These are phyloP conservation scores for Pseudocercospora fuligena DNA, from an alignment of 2,329 filamentous ascomycete species.

Conservation along the genomic window DNA sequence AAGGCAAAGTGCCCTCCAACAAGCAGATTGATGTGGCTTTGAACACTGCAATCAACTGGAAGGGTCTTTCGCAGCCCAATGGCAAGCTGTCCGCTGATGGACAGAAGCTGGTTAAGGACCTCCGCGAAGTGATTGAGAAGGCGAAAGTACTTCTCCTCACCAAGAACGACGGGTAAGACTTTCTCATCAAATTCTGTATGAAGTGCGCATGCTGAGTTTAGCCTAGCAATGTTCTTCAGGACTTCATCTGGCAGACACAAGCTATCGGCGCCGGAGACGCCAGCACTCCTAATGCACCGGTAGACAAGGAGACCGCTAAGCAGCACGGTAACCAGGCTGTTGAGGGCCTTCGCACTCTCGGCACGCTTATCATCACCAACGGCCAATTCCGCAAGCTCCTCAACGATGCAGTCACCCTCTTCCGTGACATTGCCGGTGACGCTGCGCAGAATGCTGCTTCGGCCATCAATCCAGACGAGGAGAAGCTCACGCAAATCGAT, in stretches of 20 bases:
- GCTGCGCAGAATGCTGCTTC: conserved; percentile 78
- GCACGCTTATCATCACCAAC: conserved; percentile 89
- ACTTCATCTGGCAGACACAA: conserved; percentile 95
- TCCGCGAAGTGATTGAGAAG: conserved; percentile 78
- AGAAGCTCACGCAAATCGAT: conserved; percentile 78
- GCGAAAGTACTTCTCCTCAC: conserved; percentile 83
- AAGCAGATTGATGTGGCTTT: conserved; percentile 94
- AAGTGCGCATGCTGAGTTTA: not conserved
- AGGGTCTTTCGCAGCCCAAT: conserved; percentile 71
- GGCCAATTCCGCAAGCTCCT: conserved; percentile 95
- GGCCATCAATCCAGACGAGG: conserved; percentile 76
- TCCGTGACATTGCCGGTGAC: conserved; percentile 91
- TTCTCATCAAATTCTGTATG: not conserved
- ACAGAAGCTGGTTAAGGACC: conserved; percentile 74
- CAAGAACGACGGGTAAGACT: conserved; percentile 78
- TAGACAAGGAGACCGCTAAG: conserved; percentile 76
- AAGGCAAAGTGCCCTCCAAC: conserved; percentile 92
- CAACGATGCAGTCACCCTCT: conserved; percentile 76
- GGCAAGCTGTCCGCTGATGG: conserved; percentile 82
- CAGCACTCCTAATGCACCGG: conserved; percentile 65
- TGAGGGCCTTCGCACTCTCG: conserved; percentile 84
- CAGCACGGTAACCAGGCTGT: conserved; percentile 84
- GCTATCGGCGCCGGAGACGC: conserved; percentile 70
- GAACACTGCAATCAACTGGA: conserved; percentile 81
- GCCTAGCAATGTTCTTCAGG: conserved; percentile 77